Evolutionary conservation across 495 filamentous ascomycete species (phyloP), one percentile per base, ranked within the genome.

Genomic region (Penicillium malachiteum): DNA sequence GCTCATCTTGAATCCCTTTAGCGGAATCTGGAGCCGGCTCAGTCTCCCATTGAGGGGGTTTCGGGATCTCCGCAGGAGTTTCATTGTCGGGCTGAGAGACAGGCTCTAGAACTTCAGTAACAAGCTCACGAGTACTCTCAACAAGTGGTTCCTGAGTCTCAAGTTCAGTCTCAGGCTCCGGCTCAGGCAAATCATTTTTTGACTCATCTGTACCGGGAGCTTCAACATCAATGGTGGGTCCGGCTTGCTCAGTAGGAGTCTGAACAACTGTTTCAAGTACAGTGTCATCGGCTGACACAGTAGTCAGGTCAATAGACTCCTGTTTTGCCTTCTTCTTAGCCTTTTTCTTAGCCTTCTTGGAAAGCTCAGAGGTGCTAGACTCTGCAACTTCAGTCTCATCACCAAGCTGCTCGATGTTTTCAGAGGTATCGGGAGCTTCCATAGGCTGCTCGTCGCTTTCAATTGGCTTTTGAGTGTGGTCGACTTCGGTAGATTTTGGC

Each of bases 341-440:
- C 48, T 77, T 79, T 48, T 59, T 72, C 57, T 72, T 77, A 44
- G 77, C 71, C 45, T 72, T 75, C 60, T 76, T 75, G 3, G 72
- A 71, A 17, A 68, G 46, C 43, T 73, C 71, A 8, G 67, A 66
- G 12, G 56, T 55, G 8, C 12, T 13, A 13, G 34, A 13, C 34
- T 37, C 34, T n/a, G 60, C 26, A 35, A 58, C 38, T 2, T 48
- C 10, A 50, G 9, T 7, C 59, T 43, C 12, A 7, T 58, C 39
- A 14, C 35, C 41, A 13, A 35, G 14, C 32, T 56, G 43, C 21
- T 51, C 52, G 17, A 35, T 16, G 9, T n/a, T 18, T 10, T 7
- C 10, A 1, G 40, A 40, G 13, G 18, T 4, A 10, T 44, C 8
- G 7, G 34, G 3, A 21, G 18, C 16, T n/a, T 58, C 50, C 17